Percentiles rank a stretch among this genome's conserved stretches.
These are phyloP conservation scores for Phytophthora hybrid DNA, from an alignment of 352 stramenopile genomes.

Conservation along the genomic window DNA sequence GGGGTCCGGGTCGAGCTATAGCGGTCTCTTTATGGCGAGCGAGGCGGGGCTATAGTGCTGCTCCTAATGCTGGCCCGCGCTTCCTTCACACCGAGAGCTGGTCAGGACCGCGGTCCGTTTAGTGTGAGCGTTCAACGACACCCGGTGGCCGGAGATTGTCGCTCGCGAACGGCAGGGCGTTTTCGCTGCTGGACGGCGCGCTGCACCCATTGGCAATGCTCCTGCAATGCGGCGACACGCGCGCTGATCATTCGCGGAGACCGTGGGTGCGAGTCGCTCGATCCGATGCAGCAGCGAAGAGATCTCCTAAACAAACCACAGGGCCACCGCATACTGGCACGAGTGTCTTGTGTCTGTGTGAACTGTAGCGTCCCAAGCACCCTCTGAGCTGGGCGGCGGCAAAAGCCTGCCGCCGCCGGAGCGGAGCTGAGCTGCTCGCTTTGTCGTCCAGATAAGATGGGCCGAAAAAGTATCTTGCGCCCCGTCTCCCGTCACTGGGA, in stretches of 20 bases:
- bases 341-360: too few species aligned
- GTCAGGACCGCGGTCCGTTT: not conserved
- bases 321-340: too few species aligned
- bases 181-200: constrained; percentile 2
- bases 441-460: constrained; percentile 12
- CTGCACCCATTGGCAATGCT: not conserved
- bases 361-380: too few species aligned
- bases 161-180: not conserved
- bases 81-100: not conserved
- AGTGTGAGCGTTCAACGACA: not conserved
- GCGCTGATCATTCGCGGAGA: too few species aligned
- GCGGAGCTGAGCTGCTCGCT: constrained; percentile 22
- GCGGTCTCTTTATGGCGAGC: not conserved
- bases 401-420: too few species aligned
- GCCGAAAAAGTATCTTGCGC: constrained; percentile 35
- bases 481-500: constrained; percentile 39
- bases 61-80: too few species aligned
- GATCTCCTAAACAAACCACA: too few species aligned
- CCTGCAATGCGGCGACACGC: too few species aligned
- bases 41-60: not conserved
- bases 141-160: not conserved
- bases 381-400: too few species aligned
- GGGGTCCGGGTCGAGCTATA: not conserved
- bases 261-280: too few species aligned
- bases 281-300: too few species aligned